These are phyloP conservation scores for Eimeria tenella DNA, from an alignment of 169 alveolate genomes.

Conservation along the genomic window DNA sequence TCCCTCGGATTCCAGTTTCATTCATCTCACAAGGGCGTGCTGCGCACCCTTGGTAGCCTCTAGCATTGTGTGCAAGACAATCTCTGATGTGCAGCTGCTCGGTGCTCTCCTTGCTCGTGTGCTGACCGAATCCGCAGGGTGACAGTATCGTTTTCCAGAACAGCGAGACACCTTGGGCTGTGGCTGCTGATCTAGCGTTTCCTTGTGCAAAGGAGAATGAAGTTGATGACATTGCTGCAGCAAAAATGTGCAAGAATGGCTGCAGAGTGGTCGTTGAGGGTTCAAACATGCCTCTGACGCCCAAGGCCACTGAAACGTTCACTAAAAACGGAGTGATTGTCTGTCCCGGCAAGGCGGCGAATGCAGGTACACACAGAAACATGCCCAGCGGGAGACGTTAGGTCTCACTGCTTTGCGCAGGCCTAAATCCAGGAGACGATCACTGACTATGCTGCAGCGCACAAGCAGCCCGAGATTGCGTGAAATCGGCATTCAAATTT, in stretches of 20 bases:
- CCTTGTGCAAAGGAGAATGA: constrained; percentile 93
- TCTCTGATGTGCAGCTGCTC: too few species aligned
- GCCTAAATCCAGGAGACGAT: not conserved
- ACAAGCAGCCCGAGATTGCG: not conserved
- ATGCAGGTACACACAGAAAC: constrained; percentile 82
- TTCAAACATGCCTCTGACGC: constrained; percentile 92
- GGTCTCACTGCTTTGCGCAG: not conserved
- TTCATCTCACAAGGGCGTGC: too few species aligned
- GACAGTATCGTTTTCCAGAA: not conserved
- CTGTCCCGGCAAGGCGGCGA: constrained; percentile 93
- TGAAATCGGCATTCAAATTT: too few species aligned
- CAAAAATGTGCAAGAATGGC: constrained; percentile 82
- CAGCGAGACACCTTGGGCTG: constrained; percentile 76
- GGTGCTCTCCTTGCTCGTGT: too few species aligned
- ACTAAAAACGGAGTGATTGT: constrained; percentile 82
- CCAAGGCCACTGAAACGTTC: constrained; percentile 86
- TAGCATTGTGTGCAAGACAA: too few species aligned
- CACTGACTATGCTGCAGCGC: not conserved
- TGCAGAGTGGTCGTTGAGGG: constrained; percentile 88
- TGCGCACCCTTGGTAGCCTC: too few species aligned
- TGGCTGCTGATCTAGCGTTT: constrained; percentile 85
- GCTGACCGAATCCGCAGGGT: not conserved
- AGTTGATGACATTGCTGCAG: constrained; percentile 86
- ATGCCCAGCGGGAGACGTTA: too few species aligned
- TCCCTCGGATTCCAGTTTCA: too few species aligned